These are phyloP conservation scores for Kodamaea neixiangensis DNA, from an alignment of 805 yeast species.

Conservation along the genomic window DNA sequence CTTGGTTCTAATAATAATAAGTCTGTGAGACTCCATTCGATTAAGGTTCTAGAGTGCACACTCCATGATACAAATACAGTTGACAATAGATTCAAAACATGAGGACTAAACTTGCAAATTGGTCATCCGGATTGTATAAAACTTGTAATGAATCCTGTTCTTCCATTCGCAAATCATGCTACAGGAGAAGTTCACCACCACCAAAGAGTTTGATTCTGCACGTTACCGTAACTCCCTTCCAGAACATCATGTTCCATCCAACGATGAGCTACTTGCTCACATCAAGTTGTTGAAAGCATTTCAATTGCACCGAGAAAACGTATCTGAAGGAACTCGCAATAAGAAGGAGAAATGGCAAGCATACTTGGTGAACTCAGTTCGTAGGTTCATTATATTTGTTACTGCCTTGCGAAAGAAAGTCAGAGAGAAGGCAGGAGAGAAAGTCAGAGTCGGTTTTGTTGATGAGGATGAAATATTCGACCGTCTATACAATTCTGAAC, in stretches of 20 bases:
- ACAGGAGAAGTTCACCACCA: not conserved
- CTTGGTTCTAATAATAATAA: too few relatives aligned
- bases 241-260: not conserved
- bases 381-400: constrained; percentile 22
- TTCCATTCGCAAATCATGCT: not conserved
- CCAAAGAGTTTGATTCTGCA: not conserved
- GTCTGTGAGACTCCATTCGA: too few relatives aligned
- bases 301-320: constrained; percentile 14
- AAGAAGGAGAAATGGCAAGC: constrained; percentile 21
- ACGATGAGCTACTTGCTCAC: constrained; percentile 20
- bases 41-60: not conserved
- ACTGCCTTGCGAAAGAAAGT: constrained; percentile 15
- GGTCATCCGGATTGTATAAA: not conserved
- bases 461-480: not conserved
- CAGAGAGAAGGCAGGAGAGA: not conserved
- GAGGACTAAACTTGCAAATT: not conserved
- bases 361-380: constrained; percentile 22
- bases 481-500: not conserved
- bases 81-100: not conserved
- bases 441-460: not conserved
- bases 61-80: not conserved
- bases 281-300: constrained; percentile 25
- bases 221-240: not conserved
- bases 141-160: not conserved
- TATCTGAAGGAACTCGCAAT: not conserved